A percentile compares a stretch with the other conserved stretches of the same genome.
Evolutionary conservation across 106 monocot genomes (phyloP).

Genomic region (Narthecium ossifragum): DNA sequence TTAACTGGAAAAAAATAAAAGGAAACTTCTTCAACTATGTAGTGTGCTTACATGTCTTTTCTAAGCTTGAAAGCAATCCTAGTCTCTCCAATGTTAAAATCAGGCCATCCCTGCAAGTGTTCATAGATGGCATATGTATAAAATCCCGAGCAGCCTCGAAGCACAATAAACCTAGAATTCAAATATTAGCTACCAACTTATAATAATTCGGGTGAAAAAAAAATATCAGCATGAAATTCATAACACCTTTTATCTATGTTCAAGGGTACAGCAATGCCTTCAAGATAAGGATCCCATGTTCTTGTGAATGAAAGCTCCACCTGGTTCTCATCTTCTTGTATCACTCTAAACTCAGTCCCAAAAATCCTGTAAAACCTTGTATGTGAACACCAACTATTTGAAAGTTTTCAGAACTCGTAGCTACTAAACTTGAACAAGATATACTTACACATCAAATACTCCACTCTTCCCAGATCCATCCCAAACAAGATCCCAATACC

Average conservation of each 20-base stretch:
- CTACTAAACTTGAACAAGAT: slow-evolving; percentile 8
- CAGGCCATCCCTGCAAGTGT: slow-evolving; percentile 68
- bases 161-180: slow-evolving; percentile 39
- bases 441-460: slow-evolving; percentile 64
- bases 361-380: slow-evolving; percentile 34
- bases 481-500: slow-evolving; percentile 87
- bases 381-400: too few relatives aligned
- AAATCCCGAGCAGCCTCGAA: slow-evolving; percentile 49
- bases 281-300: slow-evolving; percentile 51
- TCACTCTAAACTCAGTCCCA: slow-evolving; percentile 52
- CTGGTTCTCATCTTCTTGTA: slow-evolving; percentile 48
- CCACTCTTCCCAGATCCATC: slow-evolving; percentile 37
- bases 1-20: too few relatives aligned
- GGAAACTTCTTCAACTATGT: too few relatives aligned
- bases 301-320: slow-evolving; percentile 75
- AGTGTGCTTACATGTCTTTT: slow-evolving; percentile 69
- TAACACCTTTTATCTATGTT: slow-evolving; percentile 74
- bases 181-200: not conserved
- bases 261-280: slow-evolving; percentile 53
- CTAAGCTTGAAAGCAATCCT: slow-evolving; percentile 66
- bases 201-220: not conserved
- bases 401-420: too few relatives aligned
- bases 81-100: slow-evolving; percentile 59
- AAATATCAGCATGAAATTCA: not conserved
- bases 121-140: slow-evolving; percentile 71